These are phyloP conservation scores for Casuarina glauca DNA, from an alignment of 306 rosid species.

Conservation along the genomic window DNA sequence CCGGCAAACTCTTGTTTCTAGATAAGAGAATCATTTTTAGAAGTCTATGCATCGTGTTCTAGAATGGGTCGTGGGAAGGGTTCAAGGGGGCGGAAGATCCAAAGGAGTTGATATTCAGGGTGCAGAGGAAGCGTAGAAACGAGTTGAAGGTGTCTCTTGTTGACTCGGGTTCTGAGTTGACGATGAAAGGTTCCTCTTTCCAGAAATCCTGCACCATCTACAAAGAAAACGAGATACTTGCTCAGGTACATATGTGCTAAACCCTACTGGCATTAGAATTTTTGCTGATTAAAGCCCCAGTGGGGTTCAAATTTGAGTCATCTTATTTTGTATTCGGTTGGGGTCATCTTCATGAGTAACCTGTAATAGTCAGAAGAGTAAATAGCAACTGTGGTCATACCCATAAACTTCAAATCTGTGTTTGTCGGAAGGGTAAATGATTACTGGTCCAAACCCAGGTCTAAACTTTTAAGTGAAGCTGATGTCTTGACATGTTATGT, in stretches of 20 bases:
- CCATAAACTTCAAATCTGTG: too few relatives aligned
- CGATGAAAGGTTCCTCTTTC: conserved; percentile 67
- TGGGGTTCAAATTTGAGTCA: neutral
- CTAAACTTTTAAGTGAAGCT: neutral
- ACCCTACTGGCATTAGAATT: neutral
- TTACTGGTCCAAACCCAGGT: neutral
- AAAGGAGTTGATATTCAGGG: conserved; percentile 48
- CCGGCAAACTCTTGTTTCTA: neutral
- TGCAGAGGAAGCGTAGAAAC: conserved; percentile 52
- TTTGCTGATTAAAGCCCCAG: neutral
- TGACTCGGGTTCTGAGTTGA: conserved; percentile 43
- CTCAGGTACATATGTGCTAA: conserved; percentile 57
- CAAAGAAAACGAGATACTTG: conserved; percentile 52
- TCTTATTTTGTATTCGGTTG: neutral
- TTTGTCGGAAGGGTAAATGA: too few relatives aligned
- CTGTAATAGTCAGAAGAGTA: too few relatives aligned
- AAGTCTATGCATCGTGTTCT: conserved; percentile 2
- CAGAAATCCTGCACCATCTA: conserved; percentile 68
- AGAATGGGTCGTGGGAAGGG: conserved; percentile 81
- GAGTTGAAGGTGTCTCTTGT: conserved; percentile 57
- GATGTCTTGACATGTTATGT: neutral
- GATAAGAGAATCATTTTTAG: neutral
- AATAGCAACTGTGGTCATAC: too few relatives aligned
- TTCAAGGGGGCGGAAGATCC: conserved; percentile 48
- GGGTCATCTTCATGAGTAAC: too few relatives aligned